Evolutionary conservation across 148 eudicot genomes (phyloP), one percentile per base, ranked within the genome.

Genomic region (Diospyros kaki): DNA sequence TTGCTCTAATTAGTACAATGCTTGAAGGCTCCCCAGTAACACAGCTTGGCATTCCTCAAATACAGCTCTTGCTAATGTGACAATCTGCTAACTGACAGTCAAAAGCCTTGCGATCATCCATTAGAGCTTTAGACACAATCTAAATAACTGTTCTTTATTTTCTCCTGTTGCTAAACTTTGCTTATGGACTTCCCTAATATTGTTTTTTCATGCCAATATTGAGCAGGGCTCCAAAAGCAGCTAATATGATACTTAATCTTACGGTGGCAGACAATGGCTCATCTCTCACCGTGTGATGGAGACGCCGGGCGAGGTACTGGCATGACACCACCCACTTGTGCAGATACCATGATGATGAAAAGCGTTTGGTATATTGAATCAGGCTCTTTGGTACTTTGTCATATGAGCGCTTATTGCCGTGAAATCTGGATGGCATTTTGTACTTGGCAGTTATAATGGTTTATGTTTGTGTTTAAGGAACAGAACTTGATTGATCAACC

Each of bases 221-320:
- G 54, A 61, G 78, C 93, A 95, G 96, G 98, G 98, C 94, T 74
- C 98, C 97, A 3, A 95, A 87, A 85, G 98, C 98, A 60, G 93
- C 97, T 69, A 86, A 82, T 45, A 77, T 95, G 98, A 95, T 95
- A 75, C 88, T 95, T 40, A 91, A 95, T 85, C 94, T 95, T 40
- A 87, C 94, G 10, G 76, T 75, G 44, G 94, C 93, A 39, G 99
- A 95, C 82, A 92, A 95, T 77, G 98, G 97, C 58, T 91, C 97
- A 66, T 88, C 98, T 58, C 88, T 95, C 51, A 83, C 86, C 51
- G 92, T 93, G 72, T 92, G 82, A 90, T 71, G 80, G 77, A 68
- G 41, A 52, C 73, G 50, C 46, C 76, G 17, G 40, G 12, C 52
- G 1, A 40, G 63, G 44, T 41, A 4, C 28, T 13, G 38, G 11